These are phyloP conservation scores for Symbiotaphrina buchneri DNA, from an alignment of 495 filamentous ascomycete species.

Conservation along the genomic window DNA sequence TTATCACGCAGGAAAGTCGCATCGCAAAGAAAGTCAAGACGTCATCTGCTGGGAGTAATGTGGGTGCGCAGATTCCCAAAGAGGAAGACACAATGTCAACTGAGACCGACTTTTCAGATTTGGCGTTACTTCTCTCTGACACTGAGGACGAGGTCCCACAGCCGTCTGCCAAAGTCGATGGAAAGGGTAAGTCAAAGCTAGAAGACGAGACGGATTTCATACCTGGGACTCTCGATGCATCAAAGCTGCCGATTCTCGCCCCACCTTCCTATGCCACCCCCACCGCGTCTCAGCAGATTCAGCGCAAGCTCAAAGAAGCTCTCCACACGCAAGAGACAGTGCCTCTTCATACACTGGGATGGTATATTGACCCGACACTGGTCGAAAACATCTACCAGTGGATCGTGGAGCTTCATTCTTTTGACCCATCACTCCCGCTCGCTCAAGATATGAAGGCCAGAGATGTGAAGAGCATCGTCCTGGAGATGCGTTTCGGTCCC, in stretches of 20 bases:
- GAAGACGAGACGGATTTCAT: slow-evolving; percentile 32
- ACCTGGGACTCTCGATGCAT: slow-evolving; percentile 35
- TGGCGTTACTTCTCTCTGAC: no score
- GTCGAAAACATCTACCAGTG: slow-evolving; percentile 68
- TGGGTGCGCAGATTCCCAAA: no score
- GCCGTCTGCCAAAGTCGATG: neutral
- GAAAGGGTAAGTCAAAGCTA: slow-evolving; percentile 6
- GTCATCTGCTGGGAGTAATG: no score
- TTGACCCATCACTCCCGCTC: slow-evolving; percentile 43
- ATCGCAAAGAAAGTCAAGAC: no score
- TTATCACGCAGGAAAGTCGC: no score
- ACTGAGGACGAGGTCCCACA: slow-evolving; percentile 9
- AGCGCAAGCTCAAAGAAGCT: slow-evolving; percentile 33
- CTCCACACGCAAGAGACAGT: slow-evolving; percentile 39
- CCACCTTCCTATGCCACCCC: slow-evolving; percentile 48
- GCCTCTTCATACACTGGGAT: slow-evolving; percentile 52
- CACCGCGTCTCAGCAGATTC: slow-evolving; percentile 35
- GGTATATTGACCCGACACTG: slow-evolving; percentile 47
- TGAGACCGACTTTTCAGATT: no score
- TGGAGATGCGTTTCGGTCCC: slow-evolving; percentile 60
- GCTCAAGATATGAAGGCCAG: slow-evolving; percentile 48
- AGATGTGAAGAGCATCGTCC: slow-evolving; percentile 39
- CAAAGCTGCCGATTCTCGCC: slow-evolving; percentile 28
- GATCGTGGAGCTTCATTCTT: slow-evolving; percentile 81
- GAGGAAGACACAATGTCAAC: no score